phyloP scores from a whole-genome alignment of 1,284 basidiomycete genomes.

The Sanguinoderma infundibulare region DNA sequence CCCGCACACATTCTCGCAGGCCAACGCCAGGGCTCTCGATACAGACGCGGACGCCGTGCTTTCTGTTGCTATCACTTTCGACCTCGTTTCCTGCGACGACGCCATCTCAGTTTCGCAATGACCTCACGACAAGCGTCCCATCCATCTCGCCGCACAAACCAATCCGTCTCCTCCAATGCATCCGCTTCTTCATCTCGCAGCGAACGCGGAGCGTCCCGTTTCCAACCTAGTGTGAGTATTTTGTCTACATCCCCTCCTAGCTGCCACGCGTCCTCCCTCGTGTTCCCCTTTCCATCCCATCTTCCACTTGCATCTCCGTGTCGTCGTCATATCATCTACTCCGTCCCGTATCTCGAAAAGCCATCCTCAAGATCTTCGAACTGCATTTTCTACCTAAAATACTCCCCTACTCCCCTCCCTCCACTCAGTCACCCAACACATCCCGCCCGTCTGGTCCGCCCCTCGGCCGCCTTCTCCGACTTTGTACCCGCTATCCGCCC shows the following conservation, averaged over 20 bases:
- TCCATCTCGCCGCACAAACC: background rate
- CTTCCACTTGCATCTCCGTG: background rate
- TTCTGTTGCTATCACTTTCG: background rate
- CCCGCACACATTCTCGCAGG: too few relatives aligned
- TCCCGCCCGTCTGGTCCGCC: too few relatives aligned
- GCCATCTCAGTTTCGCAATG: too few relatives aligned
- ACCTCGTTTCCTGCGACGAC: background rate
- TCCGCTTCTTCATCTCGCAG: slow-evolving; percentile 2
- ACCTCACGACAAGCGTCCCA: background rate
- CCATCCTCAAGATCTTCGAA: background rate
- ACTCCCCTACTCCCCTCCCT: too few relatives aligned
- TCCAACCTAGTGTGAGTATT: background rate
- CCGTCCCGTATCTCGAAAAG: background rate
- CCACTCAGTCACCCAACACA: too few relatives aligned
- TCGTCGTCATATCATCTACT: background rate
- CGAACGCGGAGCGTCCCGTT: slow-evolving; percentile 1
- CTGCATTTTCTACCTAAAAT: too few relatives aligned
- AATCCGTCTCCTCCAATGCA: slow-evolving; percentile 1
- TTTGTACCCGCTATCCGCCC: too few relatives aligned
- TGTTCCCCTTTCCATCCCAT: background rate
- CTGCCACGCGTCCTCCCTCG: background rate
- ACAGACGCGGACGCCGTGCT: background rate
- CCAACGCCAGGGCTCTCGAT: too few relatives aligned
- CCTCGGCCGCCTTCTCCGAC: too few relatives aligned
- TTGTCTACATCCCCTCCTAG: background rate